Conservation (phyloP, 495 filamentous ascomycete species). For the Trichoderma gamsii region DNA sequence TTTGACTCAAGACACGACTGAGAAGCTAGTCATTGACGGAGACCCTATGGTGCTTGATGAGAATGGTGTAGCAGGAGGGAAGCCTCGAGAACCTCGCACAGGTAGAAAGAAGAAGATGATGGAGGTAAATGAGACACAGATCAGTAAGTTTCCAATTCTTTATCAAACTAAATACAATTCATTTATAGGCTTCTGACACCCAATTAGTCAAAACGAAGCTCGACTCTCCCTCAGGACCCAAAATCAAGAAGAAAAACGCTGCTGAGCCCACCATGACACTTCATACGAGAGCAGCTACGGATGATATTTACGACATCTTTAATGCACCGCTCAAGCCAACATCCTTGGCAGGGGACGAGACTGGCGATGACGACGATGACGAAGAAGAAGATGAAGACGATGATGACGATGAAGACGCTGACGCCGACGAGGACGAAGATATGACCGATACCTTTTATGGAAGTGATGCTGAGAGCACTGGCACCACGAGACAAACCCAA, state of each 20-base stretch:
- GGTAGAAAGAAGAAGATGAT: slow-evolving; percentile 63
- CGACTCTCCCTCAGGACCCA: slow-evolving; percentile 73
- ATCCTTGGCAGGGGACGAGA: slow-evolving; percentile 39
- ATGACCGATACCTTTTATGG: slow-evolving; percentile 45
- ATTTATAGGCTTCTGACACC: not conserved
- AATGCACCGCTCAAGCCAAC: slow-evolving; percentile 72
- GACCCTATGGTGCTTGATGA: slow-evolving; percentile 44
- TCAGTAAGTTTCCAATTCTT: slow-evolving; percentile 50
- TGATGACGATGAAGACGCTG: slow-evolving; percentile 39
- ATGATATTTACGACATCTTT: slow-evolving; percentile 96
- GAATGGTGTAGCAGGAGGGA: slow-evolving; percentile 39
- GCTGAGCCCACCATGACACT: slow-evolving; percentile 93
- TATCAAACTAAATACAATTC: not conserved
- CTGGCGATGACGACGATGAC: slow-evolving; percentile 61
- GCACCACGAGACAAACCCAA: slow-evolving; percentile 2
- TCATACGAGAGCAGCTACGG: slow-evolving; percentile 88
- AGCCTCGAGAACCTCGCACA: slow-evolving; percentile 18
- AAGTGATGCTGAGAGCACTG: slow-evolving; percentile 12
- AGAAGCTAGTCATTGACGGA: slow-evolving; percentile 37
- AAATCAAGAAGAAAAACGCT: slow-evolving; percentile 61
- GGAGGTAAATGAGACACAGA: slow-evolving; percentile 79
- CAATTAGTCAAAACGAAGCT: slow-evolving; percentile 80
- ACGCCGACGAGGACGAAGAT: slow-evolving; percentile 25
- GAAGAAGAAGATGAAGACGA: slow-evolving; percentile 53
- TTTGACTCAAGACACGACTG: not conserved